Percentiles rank a stretch among this genome's conserved stretches.
phyloP scores from a whole-genome alignment of 176 grass and related monocot genomes.

The Rhynchospora pubera region DNA sequence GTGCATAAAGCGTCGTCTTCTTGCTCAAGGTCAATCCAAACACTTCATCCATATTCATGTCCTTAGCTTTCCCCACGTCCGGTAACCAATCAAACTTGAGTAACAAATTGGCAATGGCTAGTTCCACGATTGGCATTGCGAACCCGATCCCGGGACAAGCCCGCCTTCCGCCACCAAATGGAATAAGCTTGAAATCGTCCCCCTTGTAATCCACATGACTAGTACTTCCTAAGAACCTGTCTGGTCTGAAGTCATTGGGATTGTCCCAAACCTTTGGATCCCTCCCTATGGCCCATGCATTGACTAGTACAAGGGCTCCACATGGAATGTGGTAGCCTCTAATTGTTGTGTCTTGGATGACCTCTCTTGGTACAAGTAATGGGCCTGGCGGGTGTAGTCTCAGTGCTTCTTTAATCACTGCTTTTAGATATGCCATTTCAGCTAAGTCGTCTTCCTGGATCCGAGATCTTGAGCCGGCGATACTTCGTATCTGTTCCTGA shows the following conservation, averaged over 20 bases:
- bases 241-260: slow-evolving; percentile 40
- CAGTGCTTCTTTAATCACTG: slow-evolving; percentile 43
- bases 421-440: slow-evolving; percentile 26
- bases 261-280: slow-evolving; percentile 29
- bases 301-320: slow-evolving; percentile 36
- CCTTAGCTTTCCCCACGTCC: background rate
- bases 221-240: slow-evolving; percentile 18
- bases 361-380: slow-evolving; percentile 41
- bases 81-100: slow-evolving; percentile 35
- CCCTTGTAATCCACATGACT: slow-evolving; percentile 40
- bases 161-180: slow-evolving; percentile 36
- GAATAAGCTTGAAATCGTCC: slow-evolving; percentile 35
- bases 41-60: background rate
- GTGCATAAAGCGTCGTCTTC: background rate
- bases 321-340: slow-evolving; percentile 23
- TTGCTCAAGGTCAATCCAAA: background rate
- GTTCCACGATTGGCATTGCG: slow-evolving; percentile 36
- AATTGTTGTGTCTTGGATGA: slow-evolving; percentile 26
- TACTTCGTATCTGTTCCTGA: slow-evolving; percentile 17
- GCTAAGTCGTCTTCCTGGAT: background rate
- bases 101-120: slow-evolving; percentile 28
- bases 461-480: background rate
- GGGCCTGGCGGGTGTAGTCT: slow-evolving; percentile 3
- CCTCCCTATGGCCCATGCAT: slow-evolving; percentile 43
- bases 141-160: slow-evolving; percentile 35